These are phyloP conservation scores for Exidia glandulosa DNA, from an alignment of 768 basidiomycete genomes.

Conservation along the genomic window DNA sequence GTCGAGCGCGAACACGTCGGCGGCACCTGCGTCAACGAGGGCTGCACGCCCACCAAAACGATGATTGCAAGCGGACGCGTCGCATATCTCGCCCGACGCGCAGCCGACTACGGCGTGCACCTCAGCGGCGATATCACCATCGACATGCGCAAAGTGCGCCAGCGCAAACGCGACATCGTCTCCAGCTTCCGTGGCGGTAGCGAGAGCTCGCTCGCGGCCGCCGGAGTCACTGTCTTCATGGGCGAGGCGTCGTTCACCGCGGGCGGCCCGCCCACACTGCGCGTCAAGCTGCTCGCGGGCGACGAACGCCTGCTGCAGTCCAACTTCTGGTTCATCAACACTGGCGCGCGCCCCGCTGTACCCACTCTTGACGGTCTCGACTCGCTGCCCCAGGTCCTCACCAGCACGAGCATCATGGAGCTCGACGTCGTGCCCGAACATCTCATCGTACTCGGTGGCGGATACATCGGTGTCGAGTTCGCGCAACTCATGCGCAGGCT, in stretches of 20 bases:
- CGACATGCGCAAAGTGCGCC: neutral
- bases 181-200: neutral
- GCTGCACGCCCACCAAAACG: constrained; percentile 9
- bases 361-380: constrained; percentile 5
- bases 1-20: constrained; percentile 7
- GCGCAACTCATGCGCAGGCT: constrained; percentile 9
- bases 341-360: constrained; percentile 5
- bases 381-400: constrained; percentile 2
- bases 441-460: constrained; percentile 9
- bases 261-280: constrained; percentile 6
- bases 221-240: neutral
- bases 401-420: constrained; percentile 9
- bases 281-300: constrained; percentile 1
- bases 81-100: constrained; percentile 6
- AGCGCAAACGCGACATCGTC: neutral
- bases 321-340: constrained; percentile 8
- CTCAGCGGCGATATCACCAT: neutral
- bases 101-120: constrained; percentile 6
- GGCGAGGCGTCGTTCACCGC: constrained; percentile 3
- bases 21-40: constrained; percentile 9
- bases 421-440: constrained; percentile 7
- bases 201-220: neutral
- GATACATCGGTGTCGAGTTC: constrained; percentile 10
- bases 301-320: constrained; percentile 3
- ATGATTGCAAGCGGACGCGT: constrained; percentile 7